These are phyloP conservation scores for Pelargonium fulgidum DNA, from an alignment of 441 rosid genomes.

Conservation along the genomic window DNA sequence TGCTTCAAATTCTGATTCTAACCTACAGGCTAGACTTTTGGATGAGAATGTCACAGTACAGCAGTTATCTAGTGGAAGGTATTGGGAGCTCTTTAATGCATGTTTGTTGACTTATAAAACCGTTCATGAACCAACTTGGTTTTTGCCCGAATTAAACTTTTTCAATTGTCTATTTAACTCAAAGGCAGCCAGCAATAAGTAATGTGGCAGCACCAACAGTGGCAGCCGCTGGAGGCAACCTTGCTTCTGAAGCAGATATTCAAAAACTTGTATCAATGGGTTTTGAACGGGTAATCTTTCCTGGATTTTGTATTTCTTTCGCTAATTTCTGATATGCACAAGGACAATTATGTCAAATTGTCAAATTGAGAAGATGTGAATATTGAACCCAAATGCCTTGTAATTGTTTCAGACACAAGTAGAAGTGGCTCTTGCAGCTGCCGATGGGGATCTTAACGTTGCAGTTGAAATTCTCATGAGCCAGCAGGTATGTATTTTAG, in stretches of 20 bases:
- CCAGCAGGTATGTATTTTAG: slow-evolving; percentile 49
- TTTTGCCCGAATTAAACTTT: not conserved
- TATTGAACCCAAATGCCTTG: slow-evolving; percentile 2
- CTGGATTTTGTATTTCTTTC: not conserved
- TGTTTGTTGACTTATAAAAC: not conserved
- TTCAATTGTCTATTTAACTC: not conserved
- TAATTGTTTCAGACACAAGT: slow-evolving; percentile 70
- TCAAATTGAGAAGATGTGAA: not conserved
- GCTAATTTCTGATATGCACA: not conserved
- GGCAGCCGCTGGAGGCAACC: slow-evolving; percentile 30
- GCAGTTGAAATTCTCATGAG: slow-evolving; percentile 93
- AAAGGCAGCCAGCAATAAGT: slow-evolving; percentile 26
- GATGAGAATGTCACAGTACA: slow-evolving; percentile 39
- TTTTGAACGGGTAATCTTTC: slow-evolving; percentile 61
- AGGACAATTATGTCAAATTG: not conserved
- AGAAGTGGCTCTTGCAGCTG: slow-evolving; percentile 91
- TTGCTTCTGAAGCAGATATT: slow-evolving; percentile 58
- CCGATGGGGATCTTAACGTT: slow-evolving; percentile 76
- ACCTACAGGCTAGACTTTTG: slow-evolving; percentile 72
- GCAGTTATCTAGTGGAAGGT: slow-evolving; percentile 52
- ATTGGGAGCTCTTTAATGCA: slow-evolving; percentile 18
- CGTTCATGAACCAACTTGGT: slow-evolving; percentile 8
- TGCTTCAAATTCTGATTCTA: slow-evolving; percentile 52
- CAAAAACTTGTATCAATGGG: slow-evolving; percentile 87
- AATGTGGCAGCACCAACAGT: slow-evolving; percentile 17